Conservation (phyloP, 108 stramenopile genomes). For the Fistulifera pelliculosa region DNA sequence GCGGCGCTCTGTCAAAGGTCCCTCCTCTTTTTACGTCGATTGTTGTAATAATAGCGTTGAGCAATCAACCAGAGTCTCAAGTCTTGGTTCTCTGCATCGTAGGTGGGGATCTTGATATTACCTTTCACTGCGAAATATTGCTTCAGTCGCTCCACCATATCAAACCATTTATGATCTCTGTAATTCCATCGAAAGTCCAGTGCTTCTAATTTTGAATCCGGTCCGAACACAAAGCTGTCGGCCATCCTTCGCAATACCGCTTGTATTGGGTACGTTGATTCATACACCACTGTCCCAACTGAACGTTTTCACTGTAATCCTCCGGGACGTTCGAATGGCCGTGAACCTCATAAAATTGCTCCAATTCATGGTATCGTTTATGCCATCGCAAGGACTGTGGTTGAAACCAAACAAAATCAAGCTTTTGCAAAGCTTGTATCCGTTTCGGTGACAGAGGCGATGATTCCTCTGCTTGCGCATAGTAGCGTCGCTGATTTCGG, state of each 20-base stretch:
- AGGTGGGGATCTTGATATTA: conserved; percentile 16
- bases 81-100: conserved; percentile 23
- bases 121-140: conserved; percentile 26
- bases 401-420: conserved; percentile 22
- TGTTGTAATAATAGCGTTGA: conserved; percentile 38
- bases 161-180: conserved; percentile 22
- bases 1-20: conserved; percentile 23
- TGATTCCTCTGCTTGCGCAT: conserved; percentile 8
- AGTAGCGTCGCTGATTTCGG: conserved; percentile 33
- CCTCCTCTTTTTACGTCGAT: conserved; percentile 1
- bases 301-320: conserved; percentile 19
- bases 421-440: conserved; percentile 15
- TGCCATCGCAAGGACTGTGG: conserved; percentile 22
- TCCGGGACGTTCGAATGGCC: conserved; percentile 45
- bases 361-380: conserved; percentile 18
- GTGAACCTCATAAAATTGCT: conserved; percentile 14
- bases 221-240: conserved; percentile 17
- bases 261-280: conserved; percentile 39
- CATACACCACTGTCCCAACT: conserved; percentile 43
- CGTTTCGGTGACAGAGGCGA: conserved; percentile 24
- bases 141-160: conserved; percentile 25
- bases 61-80: conserved; percentile 37
- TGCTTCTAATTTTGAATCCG: conserved; percentile 32
- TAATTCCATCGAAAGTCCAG: conserved; percentile 39
- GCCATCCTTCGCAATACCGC: conserved; percentile 14